Percentiles rank a stretch among this genome's conserved stretches.
Conservation (phyloP, 2,329 filamentous ascomycete genomes). For the Tolypocladium endophyticum region DNA sequence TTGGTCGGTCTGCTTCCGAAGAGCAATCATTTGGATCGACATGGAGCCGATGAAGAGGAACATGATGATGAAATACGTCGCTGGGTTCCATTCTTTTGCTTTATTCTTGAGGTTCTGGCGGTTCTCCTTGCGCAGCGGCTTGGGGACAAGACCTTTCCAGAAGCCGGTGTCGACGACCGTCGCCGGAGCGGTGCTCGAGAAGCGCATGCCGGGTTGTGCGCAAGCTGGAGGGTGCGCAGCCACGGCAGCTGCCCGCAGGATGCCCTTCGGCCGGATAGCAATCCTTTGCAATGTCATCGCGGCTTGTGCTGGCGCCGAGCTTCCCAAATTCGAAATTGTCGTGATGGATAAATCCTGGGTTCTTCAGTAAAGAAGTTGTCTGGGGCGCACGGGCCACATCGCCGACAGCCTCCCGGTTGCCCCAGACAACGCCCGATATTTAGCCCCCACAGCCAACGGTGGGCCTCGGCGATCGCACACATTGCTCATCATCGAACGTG, state of each 20-base stretch:
- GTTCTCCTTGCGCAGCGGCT: conserved; percentile 43
- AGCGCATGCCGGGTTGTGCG: conserved; percentile 10
- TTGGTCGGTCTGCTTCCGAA: conserved; percentile 64
- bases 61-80: conserved; percentile 72
- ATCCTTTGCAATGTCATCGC: conserved; percentile 7
- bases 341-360: neutral
- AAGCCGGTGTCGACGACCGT: conserved; percentile 47
- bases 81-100: conserved; percentile 65
- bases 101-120: conserved; percentile 28
- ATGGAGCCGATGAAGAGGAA: conserved; percentile 88
- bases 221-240: neutral
- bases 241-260: neutral
- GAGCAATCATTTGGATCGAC: conserved; percentile 80
- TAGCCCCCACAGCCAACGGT: conserved; percentile 12
- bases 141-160: conserved; percentile 62
- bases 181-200: conserved; percentile 30
- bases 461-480: neutral
- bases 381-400: neutral
- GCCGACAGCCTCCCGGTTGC: conserved; percentile 16
- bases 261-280: neutral
- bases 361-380: too few relatives aligned
- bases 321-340: neutral
- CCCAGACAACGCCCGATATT: conserved; percentile 24
- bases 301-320: neutral
- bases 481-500: conserved; percentile 5